These are phyloP conservation scores for Tolypocladium paradoxum DNA, from an alignment of 2,329 filamentous ascomycete species.

Conservation along the genomic window DNA sequence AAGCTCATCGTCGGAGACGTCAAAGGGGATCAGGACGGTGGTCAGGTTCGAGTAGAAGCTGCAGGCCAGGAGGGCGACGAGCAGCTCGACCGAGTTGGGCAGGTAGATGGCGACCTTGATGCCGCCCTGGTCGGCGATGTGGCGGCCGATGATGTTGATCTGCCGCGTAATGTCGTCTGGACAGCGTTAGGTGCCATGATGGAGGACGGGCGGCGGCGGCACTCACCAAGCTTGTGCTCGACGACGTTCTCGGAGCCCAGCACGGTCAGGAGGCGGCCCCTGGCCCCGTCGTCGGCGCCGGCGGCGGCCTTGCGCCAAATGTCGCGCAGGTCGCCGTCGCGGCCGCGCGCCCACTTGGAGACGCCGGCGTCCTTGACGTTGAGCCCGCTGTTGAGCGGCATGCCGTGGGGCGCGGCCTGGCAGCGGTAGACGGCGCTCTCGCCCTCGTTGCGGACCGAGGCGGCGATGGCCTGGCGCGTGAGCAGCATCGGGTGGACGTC, in stretches of 20 bases:
- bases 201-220: neutral
- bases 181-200: neutral
- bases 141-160: slow-evolving; percentile 76
- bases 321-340: slow-evolving; percentile 83
- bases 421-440: slow-evolving; percentile 81
- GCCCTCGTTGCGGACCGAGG: slow-evolving; percentile 69
- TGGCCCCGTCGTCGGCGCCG: slow-evolving; percentile 54
- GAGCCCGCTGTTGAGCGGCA: slow-evolving; percentile 64
- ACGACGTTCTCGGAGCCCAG: slow-evolving; percentile 63
- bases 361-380: slow-evolving; percentile 73
- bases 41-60: slow-evolving; percentile 75
- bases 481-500: slow-evolving; percentile 90
- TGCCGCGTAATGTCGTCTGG: slow-evolving; percentile 65
- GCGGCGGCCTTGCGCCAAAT: slow-evolving; percentile 69
- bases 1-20: slow-evolving; percentile 58
- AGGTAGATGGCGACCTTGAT: slow-evolving; percentile 81
- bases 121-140: slow-evolving; percentile 59
- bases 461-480: slow-evolving; percentile 68
- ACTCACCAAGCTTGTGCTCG: slow-evolving; percentile 55
- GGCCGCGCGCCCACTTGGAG: slow-evolving; percentile 72
- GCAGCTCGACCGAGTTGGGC: slow-evolving; percentile 83
- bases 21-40: slow-evolving; percentile 75
- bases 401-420: slow-evolving; percentile 76
- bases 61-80: slow-evolving; percentile 74
- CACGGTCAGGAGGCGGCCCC: slow-evolving; percentile 68